Evolutionary conservation across 768 basidiomycete species (phyloP).

Genomic region (Paxillus involutus): DNA sequence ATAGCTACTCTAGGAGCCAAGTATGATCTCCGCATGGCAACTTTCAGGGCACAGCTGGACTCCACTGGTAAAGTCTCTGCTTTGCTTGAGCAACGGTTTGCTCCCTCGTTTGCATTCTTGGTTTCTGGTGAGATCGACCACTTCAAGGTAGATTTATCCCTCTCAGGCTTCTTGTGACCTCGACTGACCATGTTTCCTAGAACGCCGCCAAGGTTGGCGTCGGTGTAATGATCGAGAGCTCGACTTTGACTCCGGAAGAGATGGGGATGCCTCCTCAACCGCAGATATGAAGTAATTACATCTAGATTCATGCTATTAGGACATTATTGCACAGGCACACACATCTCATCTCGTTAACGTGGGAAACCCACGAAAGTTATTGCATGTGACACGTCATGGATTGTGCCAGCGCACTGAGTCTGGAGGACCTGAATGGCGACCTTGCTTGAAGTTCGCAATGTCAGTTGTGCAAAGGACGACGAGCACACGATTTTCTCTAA

Average conservation of each 20-base stretch:
- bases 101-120: constrained; percentile 91
- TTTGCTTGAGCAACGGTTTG: constrained; percentile 92
- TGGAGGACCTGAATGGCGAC: constrained; percentile 6
- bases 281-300: constrained; percentile 34
- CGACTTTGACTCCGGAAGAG: constrained; percentile 78
- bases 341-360: constrained; percentile 18
- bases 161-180: background rate
- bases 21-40: constrained; percentile 92
- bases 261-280: constrained; percentile 64
- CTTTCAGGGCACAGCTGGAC: constrained; percentile 93
- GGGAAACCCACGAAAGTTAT: constrained; percentile 7
- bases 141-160: constrained; percentile 70
- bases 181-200: constrained; percentile 38
- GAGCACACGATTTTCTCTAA: constrained; percentile 57
- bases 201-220: constrained; percentile 93
- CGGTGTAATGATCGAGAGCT: constrained; percentile 96
- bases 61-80: constrained; percentile 95
- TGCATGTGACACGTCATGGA: too few species aligned
- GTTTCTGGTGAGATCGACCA: constrained; percentile 98
- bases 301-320: constrained; percentile 28
- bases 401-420: too few species aligned
- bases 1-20: constrained; percentile 93
- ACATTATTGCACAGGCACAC: constrained; percentile 16
- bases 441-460: constrained; percentile 53
- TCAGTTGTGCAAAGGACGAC: constrained; percentile 49